phyloP scores from a whole-genome alignment of 225 moss, liverwort and hornwort species.

The Ulota crispa region DNA sequence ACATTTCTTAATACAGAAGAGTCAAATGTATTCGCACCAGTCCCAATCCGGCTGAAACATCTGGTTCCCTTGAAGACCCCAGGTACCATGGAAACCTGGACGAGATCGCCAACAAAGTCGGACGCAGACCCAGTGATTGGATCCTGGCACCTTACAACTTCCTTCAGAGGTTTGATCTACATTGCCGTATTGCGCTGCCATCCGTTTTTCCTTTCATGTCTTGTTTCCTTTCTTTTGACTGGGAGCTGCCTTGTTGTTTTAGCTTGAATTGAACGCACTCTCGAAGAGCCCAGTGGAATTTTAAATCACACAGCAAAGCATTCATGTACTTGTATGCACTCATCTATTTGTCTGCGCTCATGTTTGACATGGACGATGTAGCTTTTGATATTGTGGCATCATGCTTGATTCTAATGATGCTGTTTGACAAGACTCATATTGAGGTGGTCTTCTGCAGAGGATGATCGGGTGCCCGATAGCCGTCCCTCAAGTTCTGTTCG shows the following conservation, averaged over 20 bases:
- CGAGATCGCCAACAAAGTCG: conserved; percentile 79
- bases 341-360: neutral
- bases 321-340: neutral
- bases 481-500: conserved; percentile 32
- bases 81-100: conserved; percentile 71
- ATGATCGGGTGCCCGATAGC: conserved; percentile 35
- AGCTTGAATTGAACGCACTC: neutral
- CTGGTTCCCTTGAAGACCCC: conserved; percentile 46
- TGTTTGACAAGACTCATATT: conserved; percentile 32
- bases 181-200: conserved; percentile 23
- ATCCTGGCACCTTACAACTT: conserved; percentile 76
- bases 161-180: conserved; percentile 37
- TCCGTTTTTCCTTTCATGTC: neutral
- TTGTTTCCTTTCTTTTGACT: conserved; percentile 11
- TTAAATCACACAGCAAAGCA: neutral
- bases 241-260: conserved; percentile 7
- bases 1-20: conserved; percentile 37
- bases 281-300: neutral
- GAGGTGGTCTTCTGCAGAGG: conserved; percentile 47
- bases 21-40: conserved; percentile 57
- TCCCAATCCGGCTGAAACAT: conserved; percentile 68
- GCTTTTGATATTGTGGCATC: conserved; percentile 11
- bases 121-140: conserved; percentile 70
- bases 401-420: conserved; percentile 8
- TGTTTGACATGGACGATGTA: conserved; percentile 8